phyloP scores from a whole-genome alignment of 2,329 filamentous ascomycete species.

The Talaromyces rugulosus region DNA sequence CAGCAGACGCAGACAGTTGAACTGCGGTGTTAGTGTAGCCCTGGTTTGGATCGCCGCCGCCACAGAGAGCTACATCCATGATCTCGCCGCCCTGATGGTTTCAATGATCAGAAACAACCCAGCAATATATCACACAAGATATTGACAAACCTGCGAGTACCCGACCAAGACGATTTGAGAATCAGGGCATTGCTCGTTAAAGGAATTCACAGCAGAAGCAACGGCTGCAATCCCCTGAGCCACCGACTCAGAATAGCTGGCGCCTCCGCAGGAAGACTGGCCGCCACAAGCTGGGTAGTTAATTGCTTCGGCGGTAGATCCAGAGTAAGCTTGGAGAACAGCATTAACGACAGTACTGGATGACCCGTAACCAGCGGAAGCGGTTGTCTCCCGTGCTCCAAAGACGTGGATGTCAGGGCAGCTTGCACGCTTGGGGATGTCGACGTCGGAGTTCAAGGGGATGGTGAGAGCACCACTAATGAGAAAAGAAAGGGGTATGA shows the following conservation, averaged over 20 bases:
- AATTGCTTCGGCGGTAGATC: constrained; percentile 54
- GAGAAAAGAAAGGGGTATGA: not conserved
- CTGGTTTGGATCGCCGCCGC: constrained; percentile 48
- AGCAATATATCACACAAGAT: too few species aligned
- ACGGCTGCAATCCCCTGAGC: constrained; percentile 56
- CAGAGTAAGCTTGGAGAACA: constrained; percentile 46
- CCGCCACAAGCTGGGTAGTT: constrained; percentile 61
- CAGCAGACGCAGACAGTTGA: constrained; percentile 43
- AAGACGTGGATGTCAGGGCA: constrained; percentile 50
- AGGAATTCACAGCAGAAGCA: constrained; percentile 55
- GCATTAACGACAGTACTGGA: constrained; percentile 48
- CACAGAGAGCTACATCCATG: constrained; percentile 59
- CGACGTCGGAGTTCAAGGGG: not conserved
- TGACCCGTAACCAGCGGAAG: constrained; percentile 48
- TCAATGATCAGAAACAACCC: not conserved
- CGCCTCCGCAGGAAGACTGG: constrained; percentile 53
- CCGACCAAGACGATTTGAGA: constrained; percentile 59
- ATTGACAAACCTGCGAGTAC: constrained; percentile 53
- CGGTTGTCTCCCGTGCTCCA: constrained; percentile 50
- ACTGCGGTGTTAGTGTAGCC: constrained; percentile 45
- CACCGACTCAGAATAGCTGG: constrained; percentile 58
- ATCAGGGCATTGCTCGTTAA: constrained; percentile 53
- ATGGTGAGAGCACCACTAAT: constrained; percentile 2
- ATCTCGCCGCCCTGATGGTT: constrained; percentile 52
- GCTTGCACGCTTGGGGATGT: constrained; percentile 15